Percentiles rank a stretch among this genome's conserved stretches.
phyloP scores from a whole-genome alignment of 2,329 filamentous ascomycete species.

The Ramularia endophylla region DNA sequence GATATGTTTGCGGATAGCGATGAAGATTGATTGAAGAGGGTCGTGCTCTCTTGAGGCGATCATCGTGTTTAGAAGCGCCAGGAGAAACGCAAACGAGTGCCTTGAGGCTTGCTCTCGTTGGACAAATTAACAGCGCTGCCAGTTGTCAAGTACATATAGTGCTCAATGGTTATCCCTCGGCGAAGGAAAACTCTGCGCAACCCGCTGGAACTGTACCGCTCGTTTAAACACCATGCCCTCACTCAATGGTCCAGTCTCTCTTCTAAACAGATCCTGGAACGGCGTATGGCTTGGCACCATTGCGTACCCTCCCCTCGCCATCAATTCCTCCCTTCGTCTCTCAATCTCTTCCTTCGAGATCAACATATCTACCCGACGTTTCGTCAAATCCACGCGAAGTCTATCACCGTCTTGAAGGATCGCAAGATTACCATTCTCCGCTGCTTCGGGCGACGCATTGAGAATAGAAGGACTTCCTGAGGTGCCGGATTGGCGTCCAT shows the following conservation, averaged over 20 bases:
- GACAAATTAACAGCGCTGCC: too few species aligned
- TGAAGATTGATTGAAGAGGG: constrained; percentile 32
- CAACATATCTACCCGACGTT: constrained; percentile 46
- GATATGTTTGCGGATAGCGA: constrained; percentile 86
- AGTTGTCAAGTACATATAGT: too few species aligned
- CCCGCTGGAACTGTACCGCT: constrained; percentile 23
- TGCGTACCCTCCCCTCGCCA: constrained; percentile 24
- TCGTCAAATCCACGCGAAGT: constrained; percentile 46
- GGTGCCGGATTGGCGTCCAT: constrained; percentile 51
- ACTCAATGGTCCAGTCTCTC: constrained; percentile 26
- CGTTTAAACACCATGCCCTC: constrained; percentile 28
- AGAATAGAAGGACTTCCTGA: constrained; percentile 51
- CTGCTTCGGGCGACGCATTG: constrained; percentile 52
- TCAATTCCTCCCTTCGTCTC: constrained; percentile 31
- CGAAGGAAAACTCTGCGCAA: constrained; percentile 22
- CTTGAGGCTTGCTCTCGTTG: too few species aligned
- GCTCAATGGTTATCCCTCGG: constrained; percentile 27
- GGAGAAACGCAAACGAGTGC: too few species aligned
- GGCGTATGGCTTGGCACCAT: constrained; percentile 25
- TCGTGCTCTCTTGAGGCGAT: too few species aligned
- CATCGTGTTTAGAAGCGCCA: too few species aligned
- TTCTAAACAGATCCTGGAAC: constrained; percentile 27
- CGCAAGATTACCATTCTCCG: constrained; percentile 49
- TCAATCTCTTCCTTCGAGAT: constrained; percentile 39
- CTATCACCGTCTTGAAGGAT: constrained; percentile 46